These are phyloP conservation scores for Entamoeba nuttalli DNA, from an alignment of 208 protist species.

Conservation along the genomic window DNA sequence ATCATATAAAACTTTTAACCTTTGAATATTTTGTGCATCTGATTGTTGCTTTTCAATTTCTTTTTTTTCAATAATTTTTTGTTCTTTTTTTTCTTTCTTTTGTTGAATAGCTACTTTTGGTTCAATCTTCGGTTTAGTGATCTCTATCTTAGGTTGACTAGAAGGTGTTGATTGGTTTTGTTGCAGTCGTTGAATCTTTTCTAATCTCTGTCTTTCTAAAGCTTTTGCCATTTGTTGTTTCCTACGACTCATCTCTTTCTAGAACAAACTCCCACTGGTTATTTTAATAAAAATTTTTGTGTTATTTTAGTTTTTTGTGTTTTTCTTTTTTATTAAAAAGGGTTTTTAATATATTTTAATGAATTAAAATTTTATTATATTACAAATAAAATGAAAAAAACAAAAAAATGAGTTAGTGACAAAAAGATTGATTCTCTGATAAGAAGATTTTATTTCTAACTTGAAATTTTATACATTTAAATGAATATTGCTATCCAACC, in stretches of 20 bases:
- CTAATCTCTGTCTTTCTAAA: neutral
- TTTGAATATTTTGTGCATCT: neutral
- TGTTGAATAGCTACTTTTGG: neutral
- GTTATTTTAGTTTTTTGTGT: too few species aligned
- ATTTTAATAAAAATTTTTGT: too few species aligned
- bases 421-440: too few species aligned
- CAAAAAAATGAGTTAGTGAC: too few species aligned
- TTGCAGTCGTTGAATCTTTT: neutral
- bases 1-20: neutral
- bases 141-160: neutral
- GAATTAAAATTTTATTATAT: too few species aligned
- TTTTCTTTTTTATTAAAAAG: too few species aligned
- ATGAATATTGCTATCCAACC: too few species aligned
- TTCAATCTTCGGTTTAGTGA: neutral
- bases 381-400: too few species aligned
- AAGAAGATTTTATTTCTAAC: too few species aligned
- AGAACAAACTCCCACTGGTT: too few species aligned
- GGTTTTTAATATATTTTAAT: too few species aligned
- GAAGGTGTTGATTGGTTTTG: neutral
- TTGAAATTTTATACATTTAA: too few species aligned
- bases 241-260: neutral
- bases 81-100: neutral
- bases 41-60: neutral
- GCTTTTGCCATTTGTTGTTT: neutral
- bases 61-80: neutral